Conservation (phyloP, 148 eudicot species). For the Cornus florida region DNA sequence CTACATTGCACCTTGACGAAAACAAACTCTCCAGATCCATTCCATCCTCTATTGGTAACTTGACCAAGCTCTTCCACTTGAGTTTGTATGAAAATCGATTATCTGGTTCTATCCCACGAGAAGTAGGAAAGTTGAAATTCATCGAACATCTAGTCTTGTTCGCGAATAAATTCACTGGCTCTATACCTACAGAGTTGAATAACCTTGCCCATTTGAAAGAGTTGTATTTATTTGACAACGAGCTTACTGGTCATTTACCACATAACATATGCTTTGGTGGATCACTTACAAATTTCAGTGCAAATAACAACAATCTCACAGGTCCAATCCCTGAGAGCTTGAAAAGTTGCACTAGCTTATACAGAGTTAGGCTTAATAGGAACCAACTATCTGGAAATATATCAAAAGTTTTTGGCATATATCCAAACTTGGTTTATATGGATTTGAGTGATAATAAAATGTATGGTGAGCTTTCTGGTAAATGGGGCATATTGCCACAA, state of each 20-base stretch:
- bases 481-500: slow-evolving; percentile 18
- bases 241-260: too few species aligned
- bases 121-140: slow-evolving; percentile 12
- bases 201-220: background rate
- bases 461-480: slow-evolving; percentile 13
- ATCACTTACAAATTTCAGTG: background rate
- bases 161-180: too few species aligned
- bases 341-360: slow-evolving; percentile 7
- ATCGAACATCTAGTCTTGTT: background rate
- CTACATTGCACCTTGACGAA: background rate
- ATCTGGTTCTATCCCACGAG: background rate
- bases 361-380: too few species aligned
- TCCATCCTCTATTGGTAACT: background rate
- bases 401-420: slow-evolving; percentile 22
- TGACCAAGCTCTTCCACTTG: too few species aligned
- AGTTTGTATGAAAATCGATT: background rate
- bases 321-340: slow-evolving; percentile 24
- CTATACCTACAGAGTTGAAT: too few species aligned
- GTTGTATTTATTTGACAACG: background rate
- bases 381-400: background rate
- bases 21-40: slow-evolving; percentile 15
- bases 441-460: slow-evolving; percentile 24
- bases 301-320: slow-evolving; percentile 3
- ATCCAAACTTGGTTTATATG: slow-evolving; percentile 13
- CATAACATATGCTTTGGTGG: slow-evolving; percentile 15